A percentile compares a stretch with the other conserved stretches of the same genome.
These are phyloP conservation scores for Caloboletus inedulis DNA, from an alignment of 1,284 basidiomycete genomes.

Conservation along the genomic window DNA sequence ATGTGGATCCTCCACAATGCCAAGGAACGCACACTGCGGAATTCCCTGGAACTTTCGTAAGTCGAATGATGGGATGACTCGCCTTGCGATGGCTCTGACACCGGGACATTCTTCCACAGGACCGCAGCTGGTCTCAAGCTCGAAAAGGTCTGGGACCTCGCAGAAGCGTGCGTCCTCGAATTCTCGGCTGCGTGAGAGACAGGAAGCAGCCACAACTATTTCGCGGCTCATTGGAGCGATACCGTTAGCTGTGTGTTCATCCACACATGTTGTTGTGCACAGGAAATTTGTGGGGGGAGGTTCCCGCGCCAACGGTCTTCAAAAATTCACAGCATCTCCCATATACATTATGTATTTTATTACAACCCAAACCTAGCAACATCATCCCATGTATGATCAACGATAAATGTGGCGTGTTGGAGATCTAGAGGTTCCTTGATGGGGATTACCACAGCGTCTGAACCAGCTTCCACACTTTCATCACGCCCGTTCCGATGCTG, in stretches of 20 bases:
- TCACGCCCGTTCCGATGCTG: slow-evolving; percentile 61
- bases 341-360: slow-evolving; percentile 2
- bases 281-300: not conserved
- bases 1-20: slow-evolving; percentile 33
- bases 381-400: slow-evolving; percentile 2
- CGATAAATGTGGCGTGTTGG: not conserved
- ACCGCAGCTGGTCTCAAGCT: slow-evolving; percentile 24
- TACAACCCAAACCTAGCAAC: not conserved
- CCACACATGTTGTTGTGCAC: slow-evolving; percentile 9
- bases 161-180: slow-evolving; percentile 31
- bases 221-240: not conserved
- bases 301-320: not conserved
- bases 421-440: not conserved
- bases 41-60: slow-evolving; percentile 31
- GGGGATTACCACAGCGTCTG: slow-evolving; percentile 25
- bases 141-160: slow-evolving; percentile 35
- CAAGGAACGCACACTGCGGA: slow-evolving; percentile 34
- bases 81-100: slow-evolving; percentile 2
- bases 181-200: slow-evolving; percentile 23
- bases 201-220: not conserved
- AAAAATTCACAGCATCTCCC: not conserved
- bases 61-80: not conserved
- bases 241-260: slow-evolving; percentile 16
- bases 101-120: slow-evolving; percentile 3
- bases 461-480: slow-evolving; percentile 55